Evolutionary conservation across 2,329 filamentous ascomycete species (phyloP), one percentile per base, ranked within the genome.

Genomic region (Paramyrothecium sp.): DNA sequence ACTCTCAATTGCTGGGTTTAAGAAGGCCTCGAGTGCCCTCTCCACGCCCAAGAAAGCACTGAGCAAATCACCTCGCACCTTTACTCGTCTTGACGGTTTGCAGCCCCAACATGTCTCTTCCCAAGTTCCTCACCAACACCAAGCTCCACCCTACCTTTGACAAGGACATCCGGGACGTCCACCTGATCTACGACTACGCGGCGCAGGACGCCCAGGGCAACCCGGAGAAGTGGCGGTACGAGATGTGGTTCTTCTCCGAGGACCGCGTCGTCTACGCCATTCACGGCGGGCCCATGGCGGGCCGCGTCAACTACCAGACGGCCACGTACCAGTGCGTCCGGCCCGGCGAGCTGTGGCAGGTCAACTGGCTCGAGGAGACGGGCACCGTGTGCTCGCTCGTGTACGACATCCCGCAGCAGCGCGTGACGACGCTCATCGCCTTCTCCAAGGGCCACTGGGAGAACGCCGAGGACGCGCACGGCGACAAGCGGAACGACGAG

Each of bases 361-460:
- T 80, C 60, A 85, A 82, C 58, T 86, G 82, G 82, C 75, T 86
- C 1, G 82, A 86, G 57, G 83, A 86, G 68, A 86, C 83, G 0
- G 83, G 82, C 0, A 85, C 82, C 0, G 75, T 86, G 1, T 79
- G 78, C 55, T 84, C 79, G 2, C 66, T 83, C 0, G 81, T 85
- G 1, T 86, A 81, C 61, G 82, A 86, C 58, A 84, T 86, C 44
- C 64, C 71, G 1, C 68, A 74, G 7, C 69, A 73, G 54, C 78
- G 69, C 21, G 77, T 86, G 48, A 81, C 78, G 0, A 83, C 82
- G 0, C 62, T 85, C 61, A 64, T 86, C 7, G 79, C 73, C 0
- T 86, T 86, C 60, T 82, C 78, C 0, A 78, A 80, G 63, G 82
- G 79, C 0, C 83, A 86, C 59, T 86, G 83, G 84, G 79, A 82